phyloP scores from a whole-genome alignment of 805 yeast genomes.

The Kodamaea hsintzibuensis region DNA sequence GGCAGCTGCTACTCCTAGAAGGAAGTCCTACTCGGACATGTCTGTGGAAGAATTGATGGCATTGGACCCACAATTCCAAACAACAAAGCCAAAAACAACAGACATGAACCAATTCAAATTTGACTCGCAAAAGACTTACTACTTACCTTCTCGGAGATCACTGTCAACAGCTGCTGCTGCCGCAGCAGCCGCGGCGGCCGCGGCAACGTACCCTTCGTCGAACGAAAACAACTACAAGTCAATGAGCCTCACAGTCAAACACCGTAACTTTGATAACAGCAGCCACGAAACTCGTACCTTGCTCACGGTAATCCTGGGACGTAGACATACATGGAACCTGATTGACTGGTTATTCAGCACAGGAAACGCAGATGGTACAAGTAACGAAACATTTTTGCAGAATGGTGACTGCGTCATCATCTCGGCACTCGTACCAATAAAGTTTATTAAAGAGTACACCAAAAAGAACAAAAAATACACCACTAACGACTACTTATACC shows the following conservation, averaged over 20 bases:
- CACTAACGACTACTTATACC: slow-evolving; percentile 19
- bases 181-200: slow-evolving; percentile 6
- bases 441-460: slow-evolving; percentile 17
- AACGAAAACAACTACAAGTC: slow-evolving; percentile 39
- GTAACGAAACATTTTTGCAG: slow-evolving; percentile 23
- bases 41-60: slow-evolving; percentile 55
- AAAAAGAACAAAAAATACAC: slow-evolving; percentile 11
- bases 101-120: slow-evolving; percentile 47
- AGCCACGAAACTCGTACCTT: slow-evolving; percentile 29
- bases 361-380: slow-evolving; percentile 9
- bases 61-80: slow-evolving; percentile 51
- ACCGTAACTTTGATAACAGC: slow-evolving; percentile 28
- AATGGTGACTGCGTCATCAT: slow-evolving; percentile 43
- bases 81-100: slow-evolving; percentile 35
- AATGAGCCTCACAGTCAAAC: slow-evolving; percentile 46
- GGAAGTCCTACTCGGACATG: slow-evolving; percentile 53
- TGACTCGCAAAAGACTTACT: slow-evolving; percentile 36
- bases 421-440: slow-evolving; percentile 33
- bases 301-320: slow-evolving; percentile 39
- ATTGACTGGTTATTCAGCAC: slow-evolving; percentile 37
- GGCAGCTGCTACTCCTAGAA: slow-evolving; percentile 18
- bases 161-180: slow-evolving; percentile 4
- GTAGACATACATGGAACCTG: slow-evolving; percentile 47
- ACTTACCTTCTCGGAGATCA: slow-evolving; percentile 12
- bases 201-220: slow-evolving; percentile 27